phyloP scores from a whole-genome alignment of 192 early-diverging fungal species.

The Mycoemilia scoparia region DNA sequence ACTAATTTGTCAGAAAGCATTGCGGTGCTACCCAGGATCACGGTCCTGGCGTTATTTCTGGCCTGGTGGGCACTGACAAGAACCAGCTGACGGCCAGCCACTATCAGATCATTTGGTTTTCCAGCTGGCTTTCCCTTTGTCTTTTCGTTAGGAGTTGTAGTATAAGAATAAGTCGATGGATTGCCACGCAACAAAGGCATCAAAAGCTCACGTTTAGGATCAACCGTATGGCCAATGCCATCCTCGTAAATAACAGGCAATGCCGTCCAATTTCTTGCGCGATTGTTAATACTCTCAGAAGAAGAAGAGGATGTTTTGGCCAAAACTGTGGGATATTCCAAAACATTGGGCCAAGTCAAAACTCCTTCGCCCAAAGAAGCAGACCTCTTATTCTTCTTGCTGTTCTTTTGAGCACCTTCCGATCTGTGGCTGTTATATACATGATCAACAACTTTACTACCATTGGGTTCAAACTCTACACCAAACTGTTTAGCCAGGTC shows the following conservation, averaged over 20 bases:
- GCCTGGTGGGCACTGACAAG: conserved; percentile 80
- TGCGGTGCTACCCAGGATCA: conserved; percentile 61
- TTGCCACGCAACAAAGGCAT: conserved; percentile 39
- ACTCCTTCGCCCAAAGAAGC: no score
- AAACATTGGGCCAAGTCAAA: no score
- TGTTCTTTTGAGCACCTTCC: no score
- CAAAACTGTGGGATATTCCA: no score
- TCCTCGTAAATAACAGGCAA: conserved; percentile 61
- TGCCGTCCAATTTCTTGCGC: no score
- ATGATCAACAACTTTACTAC: conserved; percentile 55
- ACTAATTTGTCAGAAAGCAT: conserved; percentile 65
- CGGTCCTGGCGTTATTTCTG: conserved; percentile 69
- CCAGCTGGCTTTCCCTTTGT: conserved; percentile 29
- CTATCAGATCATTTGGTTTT: no score
- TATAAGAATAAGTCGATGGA: conserved; percentile 51
- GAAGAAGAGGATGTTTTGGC: no score
- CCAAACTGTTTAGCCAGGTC: conserved; percentile 83
- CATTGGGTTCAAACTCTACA: conserved; percentile 59
- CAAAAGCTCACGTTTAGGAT: conserved; percentile 42
- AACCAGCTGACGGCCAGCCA: conserved; percentile 42
- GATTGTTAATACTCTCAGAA: no score
- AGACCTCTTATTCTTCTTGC: no score
- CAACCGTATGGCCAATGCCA: conserved; percentile 60
- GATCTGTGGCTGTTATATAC: conserved; percentile 32
- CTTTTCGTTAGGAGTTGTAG: no score